A percentile compares a stretch with the other conserved stretches of the same genome.
These are phyloP conservation scores for Malassezia brasiliensis DNA, from an alignment of 1,284 basidiomycete genomes.

Conservation along the genomic window DNA sequence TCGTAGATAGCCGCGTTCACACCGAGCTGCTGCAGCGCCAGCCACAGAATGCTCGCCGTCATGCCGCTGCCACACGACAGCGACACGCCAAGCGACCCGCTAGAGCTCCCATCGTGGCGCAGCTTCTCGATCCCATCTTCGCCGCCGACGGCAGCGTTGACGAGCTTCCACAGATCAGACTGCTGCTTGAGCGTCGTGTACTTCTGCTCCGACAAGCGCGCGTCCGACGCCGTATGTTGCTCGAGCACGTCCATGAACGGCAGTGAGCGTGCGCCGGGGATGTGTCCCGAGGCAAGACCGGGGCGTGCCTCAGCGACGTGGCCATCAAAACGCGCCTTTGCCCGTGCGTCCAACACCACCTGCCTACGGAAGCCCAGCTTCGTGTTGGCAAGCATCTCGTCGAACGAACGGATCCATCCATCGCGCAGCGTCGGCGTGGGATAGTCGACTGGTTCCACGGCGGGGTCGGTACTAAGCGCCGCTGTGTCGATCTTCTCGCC, in stretches of 20 bases:
- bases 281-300: constrained; percentile 80
- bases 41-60: constrained; percentile 88
- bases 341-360: constrained; percentile 76
- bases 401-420: constrained; percentile 61
- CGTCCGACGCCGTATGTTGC: constrained; percentile 49
- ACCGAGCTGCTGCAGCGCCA: constrained; percentile 65
- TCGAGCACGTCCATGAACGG: constrained; percentile 72
- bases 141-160: constrained; percentile 58
- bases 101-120: constrained; percentile 32
- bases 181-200: constrained; percentile 42
- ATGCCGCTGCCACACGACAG: constrained; percentile 60
- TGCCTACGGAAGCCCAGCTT: constrained; percentile 55
- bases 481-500: constrained; percentile 26
- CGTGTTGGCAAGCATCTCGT: constrained; percentile 69
- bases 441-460: constrained; percentile 20
- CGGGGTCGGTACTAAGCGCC: constrained; percentile 10
- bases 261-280: constrained; percentile 73
- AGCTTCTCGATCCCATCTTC: constrained; percentile 37
- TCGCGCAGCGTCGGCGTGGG: constrained; percentile 55
- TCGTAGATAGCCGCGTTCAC: constrained; percentile 64
- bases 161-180: constrained; percentile 38
- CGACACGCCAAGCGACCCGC: constrained; percentile 16
- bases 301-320: constrained; percentile 78
- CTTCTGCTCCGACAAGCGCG: constrained; percentile 49
- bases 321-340: constrained; percentile 63